A percentile compares a stretch with the other conserved stretches of the same genome.
Conservation (phyloP, 169 alveolate genomes). For the Cryptosporidium tyzzeri region DNA sequence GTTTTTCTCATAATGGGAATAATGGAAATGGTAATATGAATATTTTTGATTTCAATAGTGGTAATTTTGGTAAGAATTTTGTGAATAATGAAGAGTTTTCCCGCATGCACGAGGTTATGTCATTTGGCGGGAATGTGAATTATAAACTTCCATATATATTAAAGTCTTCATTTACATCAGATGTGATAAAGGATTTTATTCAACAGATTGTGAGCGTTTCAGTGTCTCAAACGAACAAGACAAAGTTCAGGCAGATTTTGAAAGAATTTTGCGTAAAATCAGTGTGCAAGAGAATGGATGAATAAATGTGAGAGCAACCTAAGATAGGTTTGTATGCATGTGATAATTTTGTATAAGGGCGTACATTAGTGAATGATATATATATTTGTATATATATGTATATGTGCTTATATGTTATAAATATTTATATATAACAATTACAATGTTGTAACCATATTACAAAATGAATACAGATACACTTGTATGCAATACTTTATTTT, state of each 20-base stretch:
- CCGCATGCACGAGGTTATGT: constrained; percentile 1
- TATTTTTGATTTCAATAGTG: neutral
- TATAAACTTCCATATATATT: neutral
- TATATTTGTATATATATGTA: too few relatives aligned
- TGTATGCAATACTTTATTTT: neutral
- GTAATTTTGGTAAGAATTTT: neutral
- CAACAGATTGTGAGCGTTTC: constrained; percentile 30
- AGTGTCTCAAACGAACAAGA: constrained; percentile 52
- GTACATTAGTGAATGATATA: too few relatives aligned
- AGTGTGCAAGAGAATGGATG: constrained; percentile 17
- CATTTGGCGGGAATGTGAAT: neutral
- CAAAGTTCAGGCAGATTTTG: constrained; percentile 61
- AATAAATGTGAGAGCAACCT: neutral
- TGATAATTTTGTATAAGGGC: neutral
- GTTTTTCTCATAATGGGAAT: neutral
- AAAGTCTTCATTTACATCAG: constrained; percentile 24
- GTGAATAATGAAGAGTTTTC: neutral
- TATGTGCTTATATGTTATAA: too few relatives aligned
- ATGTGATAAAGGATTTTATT: constrained; percentile 35
- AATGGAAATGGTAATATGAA: neutral
- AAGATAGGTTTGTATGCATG: neutral
- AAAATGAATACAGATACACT: neutral
- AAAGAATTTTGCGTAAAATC: constrained; percentile 66
- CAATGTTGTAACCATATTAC: neutral
- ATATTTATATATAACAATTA: too few relatives aligned